phyloP scores from a whole-genome alignment of 352 stramenopile species.

The Pythium aquatile region DNA sequence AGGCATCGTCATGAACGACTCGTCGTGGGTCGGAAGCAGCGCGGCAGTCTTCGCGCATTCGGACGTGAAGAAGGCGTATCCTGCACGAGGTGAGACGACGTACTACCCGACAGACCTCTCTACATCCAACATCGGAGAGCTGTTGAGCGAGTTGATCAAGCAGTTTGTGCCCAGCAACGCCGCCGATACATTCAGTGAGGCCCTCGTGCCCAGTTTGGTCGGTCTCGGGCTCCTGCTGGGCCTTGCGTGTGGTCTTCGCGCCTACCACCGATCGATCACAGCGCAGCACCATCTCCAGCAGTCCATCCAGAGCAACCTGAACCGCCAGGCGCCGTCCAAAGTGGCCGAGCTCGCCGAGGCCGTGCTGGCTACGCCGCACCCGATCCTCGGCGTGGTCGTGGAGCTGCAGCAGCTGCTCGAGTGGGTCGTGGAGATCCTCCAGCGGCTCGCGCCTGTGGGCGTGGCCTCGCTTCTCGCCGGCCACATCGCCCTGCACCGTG shows the following conservation, averaged over 20 bases:
- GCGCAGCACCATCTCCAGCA: constrained; percentile 22
- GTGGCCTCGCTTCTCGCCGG: constrained; percentile 41
- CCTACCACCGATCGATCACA: constrained; percentile 25
- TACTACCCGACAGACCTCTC: constrained; percentile 21
- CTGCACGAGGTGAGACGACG: constrained; percentile 11
- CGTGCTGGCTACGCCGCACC: constrained; percentile 34
- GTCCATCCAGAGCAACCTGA: constrained; percentile 8
- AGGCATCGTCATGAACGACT: constrained; percentile 9
- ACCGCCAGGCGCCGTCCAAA: neutral
- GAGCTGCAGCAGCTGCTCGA: constrained; percentile 52
- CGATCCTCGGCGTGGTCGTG: constrained; percentile 40
- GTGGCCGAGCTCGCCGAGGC: constrained; percentile 12
- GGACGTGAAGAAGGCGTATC: constrained; percentile 9
- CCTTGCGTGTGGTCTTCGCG: constrained; percentile 27
- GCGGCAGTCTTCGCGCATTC: constrained; percentile 25
- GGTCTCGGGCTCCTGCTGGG: constrained; percentile 25
- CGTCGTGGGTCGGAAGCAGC: constrained; percentile 10
- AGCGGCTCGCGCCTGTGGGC: constrained; percentile 37
- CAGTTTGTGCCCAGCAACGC: constrained; percentile 27
- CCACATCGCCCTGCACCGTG: constrained; percentile 38
- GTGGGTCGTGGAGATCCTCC: constrained; percentile 37
- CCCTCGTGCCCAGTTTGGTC: constrained; percentile 21
- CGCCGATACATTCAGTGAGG: constrained; percentile 22
- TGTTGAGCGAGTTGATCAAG: constrained; percentile 13
- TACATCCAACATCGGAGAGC: neutral